phyloP scores from a whole-genome alignment of 2,329 filamentous ascomycete species.

The Fusarium tjaetaba region DNA sequence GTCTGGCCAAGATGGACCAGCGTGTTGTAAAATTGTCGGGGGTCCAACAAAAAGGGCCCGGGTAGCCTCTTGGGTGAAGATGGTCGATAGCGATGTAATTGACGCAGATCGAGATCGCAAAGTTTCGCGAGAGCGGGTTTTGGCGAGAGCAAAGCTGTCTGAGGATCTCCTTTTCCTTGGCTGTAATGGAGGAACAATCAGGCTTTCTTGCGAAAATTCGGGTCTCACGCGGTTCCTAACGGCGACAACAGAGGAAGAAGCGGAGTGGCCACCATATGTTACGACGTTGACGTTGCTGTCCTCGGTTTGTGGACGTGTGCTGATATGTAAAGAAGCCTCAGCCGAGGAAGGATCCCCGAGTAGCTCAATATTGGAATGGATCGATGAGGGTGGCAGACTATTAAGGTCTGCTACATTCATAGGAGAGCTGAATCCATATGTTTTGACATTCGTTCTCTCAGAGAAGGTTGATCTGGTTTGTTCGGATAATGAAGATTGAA shows the following conservation, averaged over 20 bases:
- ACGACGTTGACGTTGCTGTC: constrained; percentile 64
- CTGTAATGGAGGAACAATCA: constrained; percentile 65
- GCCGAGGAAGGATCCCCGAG: constrained; percentile 61
- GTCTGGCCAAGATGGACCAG: constrained; percentile 38
- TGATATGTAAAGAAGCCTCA: constrained; percentile 52
- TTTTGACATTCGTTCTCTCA: constrained; percentile 65
- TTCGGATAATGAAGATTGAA: constrained; percentile 44
- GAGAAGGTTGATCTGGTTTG: constrained; percentile 56
- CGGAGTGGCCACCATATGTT: constrained; percentile 57
- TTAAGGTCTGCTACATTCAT: constrained; percentile 48
- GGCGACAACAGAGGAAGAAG: constrained; percentile 52
- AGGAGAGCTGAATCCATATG: constrained; percentile 60
- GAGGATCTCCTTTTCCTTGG: constrained; percentile 58
- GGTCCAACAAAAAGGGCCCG: constrained; percentile 46
- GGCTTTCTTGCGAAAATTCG: constrained; percentile 69
- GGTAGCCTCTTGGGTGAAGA: constrained; percentile 60
- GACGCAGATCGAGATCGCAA: constrained; percentile 64
- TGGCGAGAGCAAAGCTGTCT: constrained; percentile 61
- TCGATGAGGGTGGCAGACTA: constrained; percentile 55
- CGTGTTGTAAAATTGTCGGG: constrained; percentile 42
- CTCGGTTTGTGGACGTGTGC: constrained; percentile 47
- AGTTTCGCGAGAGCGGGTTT: constrained; percentile 62
- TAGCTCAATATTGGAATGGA: constrained; percentile 62
- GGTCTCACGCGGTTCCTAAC: constrained; percentile 47
- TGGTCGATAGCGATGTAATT: constrained; percentile 64